Conservation (phyloP, 495 filamentous ascomycete genomes). For the Penicillium pulvis region DNA sequence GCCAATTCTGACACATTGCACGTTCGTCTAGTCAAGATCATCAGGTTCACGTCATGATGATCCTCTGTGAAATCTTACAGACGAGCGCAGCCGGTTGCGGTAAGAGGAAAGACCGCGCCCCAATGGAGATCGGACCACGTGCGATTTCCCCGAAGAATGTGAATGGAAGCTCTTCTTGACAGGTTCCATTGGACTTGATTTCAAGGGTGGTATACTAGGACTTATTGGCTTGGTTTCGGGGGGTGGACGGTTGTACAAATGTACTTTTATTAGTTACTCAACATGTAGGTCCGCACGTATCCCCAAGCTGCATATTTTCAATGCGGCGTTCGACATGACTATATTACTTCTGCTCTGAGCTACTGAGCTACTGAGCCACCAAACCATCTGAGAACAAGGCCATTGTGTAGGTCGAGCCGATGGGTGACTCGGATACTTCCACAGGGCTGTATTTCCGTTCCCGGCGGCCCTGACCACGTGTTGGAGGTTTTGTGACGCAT, state of each 20-base stretch:
- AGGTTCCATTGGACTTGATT: neutral
- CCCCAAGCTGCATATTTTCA: neutral
- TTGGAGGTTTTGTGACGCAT: neutral
- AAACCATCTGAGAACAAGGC: neutral
- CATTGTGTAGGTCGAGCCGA: neutral
- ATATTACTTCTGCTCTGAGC: no score
- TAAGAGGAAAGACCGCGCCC: neutral
- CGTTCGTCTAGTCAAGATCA: neutral
- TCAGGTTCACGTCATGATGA: neutral
- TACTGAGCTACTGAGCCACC: no score
- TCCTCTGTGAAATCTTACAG: neutral
- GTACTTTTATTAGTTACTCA: neutral
- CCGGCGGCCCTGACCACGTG: conserved; percentile 6
- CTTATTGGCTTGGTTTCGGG: neutral
- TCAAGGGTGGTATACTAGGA: neutral
- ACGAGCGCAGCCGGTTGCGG: conserved; percentile 16
- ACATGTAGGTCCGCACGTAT: neutral
- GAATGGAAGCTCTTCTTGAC: neutral
- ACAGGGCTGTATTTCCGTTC: conserved; percentile 6
- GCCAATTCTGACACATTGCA: neutral
- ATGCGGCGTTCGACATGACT: neutral
- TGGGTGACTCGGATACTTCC: conserved; percentile 14
- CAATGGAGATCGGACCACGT: conserved; percentile 13
- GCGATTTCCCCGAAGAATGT: conserved; percentile 11
- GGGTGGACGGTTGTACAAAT: neutral